phyloP scores from a whole-genome alignment of 805 yeast species.

The fission yeast (Schizosaccharomyces pombe) region DNA sequence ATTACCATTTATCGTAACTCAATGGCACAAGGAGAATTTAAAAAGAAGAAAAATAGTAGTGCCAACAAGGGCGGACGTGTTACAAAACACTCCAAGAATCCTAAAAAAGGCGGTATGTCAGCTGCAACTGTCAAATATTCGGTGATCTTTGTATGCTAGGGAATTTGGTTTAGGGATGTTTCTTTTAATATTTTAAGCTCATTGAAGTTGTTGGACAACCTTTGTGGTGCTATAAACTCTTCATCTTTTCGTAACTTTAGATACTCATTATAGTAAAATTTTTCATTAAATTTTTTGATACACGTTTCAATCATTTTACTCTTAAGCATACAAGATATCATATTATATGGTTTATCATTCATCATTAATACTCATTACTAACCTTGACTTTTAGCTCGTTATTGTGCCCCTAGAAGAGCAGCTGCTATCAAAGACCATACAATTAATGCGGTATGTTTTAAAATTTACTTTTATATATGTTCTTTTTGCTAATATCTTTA shows the following conservation, averaged over 20 bases:
- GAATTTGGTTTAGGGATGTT: too few species aligned
- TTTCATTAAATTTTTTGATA: too few species aligned
- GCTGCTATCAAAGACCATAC: neutral
- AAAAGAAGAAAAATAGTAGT: neutral
- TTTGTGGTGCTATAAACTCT: too few species aligned
- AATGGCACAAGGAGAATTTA: constrained; percentile 2
- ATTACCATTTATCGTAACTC: too few species aligned
- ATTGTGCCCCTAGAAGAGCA: neutral
- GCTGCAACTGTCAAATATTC: neutral
- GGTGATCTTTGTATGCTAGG: too few species aligned
- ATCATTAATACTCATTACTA: too few species aligned
- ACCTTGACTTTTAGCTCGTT: neutral
- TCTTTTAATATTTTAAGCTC: too few species aligned
- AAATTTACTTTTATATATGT: neutral
- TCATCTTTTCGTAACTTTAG: too few species aligned
- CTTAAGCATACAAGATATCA: too few species aligned
- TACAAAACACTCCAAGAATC: neutral
- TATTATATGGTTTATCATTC: neutral
- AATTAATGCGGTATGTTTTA: neutral
- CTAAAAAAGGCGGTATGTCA: constrained; percentile 2
- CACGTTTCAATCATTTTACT: too few species aligned
- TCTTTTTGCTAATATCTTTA: neutral
- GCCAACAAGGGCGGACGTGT: neutral
- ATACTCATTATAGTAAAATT: too few species aligned
- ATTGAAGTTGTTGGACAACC: too few species aligned